Evolutionary conservation across 2,329 filamentous ascomycete genomes (phyloP).

Genomic region (Aureobasidium sp.): DNA sequence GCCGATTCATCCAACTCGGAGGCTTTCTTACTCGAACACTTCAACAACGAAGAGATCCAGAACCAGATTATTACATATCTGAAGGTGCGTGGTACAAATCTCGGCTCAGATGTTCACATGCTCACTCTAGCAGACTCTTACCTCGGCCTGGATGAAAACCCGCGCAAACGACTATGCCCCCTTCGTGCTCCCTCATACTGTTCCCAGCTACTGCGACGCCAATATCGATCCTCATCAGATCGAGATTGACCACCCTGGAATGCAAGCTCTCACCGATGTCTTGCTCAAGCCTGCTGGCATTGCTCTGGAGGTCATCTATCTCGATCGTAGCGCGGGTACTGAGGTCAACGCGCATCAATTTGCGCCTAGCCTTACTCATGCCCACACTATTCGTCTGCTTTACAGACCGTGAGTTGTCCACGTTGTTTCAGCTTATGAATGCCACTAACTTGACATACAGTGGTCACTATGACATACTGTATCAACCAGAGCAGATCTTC

Average conservation of each 20-base stretch:
- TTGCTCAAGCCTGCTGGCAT: slow-evolving; percentile 73
- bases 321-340: slow-evolving; percentile 75
- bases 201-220: slow-evolving; percentile 62
- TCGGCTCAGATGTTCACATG: background rate
- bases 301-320: slow-evolving; percentile 79
- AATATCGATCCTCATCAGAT: slow-evolving; percentile 67
- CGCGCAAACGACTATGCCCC: slow-evolving; percentile 62
- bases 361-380: slow-evolving; percentile 37
- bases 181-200: slow-evolving; percentile 57
- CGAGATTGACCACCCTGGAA: slow-evolving; percentile 87
- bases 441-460: slow-evolving; percentile 31
- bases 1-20: slow-evolving; percentile 40
- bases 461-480: slow-evolving; percentile 92
- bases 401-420: slow-evolving; percentile 54
- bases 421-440: background rate
- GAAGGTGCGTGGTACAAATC: slow-evolving; percentile 39
- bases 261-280: slow-evolving; percentile 69
- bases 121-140: slow-evolving; percentile 56
- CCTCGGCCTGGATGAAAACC: slow-evolving; percentile 75
- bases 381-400: slow-evolving; percentile 48
- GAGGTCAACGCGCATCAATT: slow-evolving; percentile 67
- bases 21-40: slow-evolving; percentile 50
- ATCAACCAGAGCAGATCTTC: slow-evolving; percentile 54
- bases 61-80: slow-evolving; percentile 80
- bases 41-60: slow-evolving; percentile 65